phyloP scores from a whole-genome alignment of 495 filamentous ascomycete species.

The Talaromyces liani region DNA sequence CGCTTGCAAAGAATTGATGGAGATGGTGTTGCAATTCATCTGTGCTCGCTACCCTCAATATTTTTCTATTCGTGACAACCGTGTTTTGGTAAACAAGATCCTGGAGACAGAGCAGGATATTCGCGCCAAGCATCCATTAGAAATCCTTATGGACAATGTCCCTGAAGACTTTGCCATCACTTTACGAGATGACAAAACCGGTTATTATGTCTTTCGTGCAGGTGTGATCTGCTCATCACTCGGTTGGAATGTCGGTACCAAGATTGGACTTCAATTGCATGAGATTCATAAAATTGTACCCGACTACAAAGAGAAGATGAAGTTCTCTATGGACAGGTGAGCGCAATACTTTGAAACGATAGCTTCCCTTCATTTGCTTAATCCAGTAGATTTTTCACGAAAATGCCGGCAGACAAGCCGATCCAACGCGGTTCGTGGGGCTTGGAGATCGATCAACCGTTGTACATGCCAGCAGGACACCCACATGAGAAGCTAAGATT shows the following conservation, averaged over 20 bases:
- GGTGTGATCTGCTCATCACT: conserved; percentile 73
- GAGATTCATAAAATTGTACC: conserved; percentile 75
- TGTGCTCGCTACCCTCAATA: conserved; percentile 72
- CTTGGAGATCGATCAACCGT: conserved; percentile 66
- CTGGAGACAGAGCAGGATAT: conserved; percentile 58
- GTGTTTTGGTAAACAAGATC: conserved; percentile 63
- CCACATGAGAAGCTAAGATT: conserved; percentile 53
- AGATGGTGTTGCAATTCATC: conserved; percentile 76
- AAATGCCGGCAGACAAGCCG: conserved; percentile 63
- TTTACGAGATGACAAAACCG: conserved; percentile 62
- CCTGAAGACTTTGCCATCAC: conserved; percentile 86
- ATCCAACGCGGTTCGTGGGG: conserved; percentile 90
- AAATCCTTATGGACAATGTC: conserved; percentile 71
- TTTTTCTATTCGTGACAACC: conserved; percentile 58
- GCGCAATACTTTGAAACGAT: conserved; percentile 9
- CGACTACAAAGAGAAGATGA: conserved; percentile 88
- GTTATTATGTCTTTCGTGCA: conserved; percentile 69
- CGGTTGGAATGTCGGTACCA: conserved; percentile 73
- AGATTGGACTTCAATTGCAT: conserved; percentile 64
- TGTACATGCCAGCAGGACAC: conserved; percentile 74
- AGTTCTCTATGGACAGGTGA: conserved; percentile 77
- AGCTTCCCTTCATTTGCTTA: background rate
- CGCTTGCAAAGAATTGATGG: conserved; percentile 85
- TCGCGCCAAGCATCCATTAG: conserved; percentile 56
- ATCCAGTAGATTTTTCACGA: conserved; percentile 62